Conservation (phyloP, 2,329 filamentous ascomycete species). For the Alternaria panax region DNA sequence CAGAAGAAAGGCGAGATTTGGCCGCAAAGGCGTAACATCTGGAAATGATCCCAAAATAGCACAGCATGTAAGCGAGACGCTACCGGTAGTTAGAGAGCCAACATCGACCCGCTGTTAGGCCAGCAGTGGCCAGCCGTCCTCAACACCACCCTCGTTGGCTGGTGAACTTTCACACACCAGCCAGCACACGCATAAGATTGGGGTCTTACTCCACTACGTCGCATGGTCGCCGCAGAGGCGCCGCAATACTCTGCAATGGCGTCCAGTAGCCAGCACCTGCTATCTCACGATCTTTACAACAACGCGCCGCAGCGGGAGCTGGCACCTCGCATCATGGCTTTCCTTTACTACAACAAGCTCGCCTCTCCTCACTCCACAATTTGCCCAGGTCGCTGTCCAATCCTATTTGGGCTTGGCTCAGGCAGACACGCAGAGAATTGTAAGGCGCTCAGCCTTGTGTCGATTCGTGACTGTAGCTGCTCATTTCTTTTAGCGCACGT, state of each 20-base stretch:
- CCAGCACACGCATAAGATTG: conserved; percentile 14
- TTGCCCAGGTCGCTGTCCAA: conserved; percentile 18
- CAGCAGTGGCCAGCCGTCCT: conserved; percentile 9
- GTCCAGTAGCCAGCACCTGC: not conserved
- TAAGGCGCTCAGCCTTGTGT: conserved; percentile 29
- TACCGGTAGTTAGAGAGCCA: conserved; percentile 7
- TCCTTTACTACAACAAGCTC: conserved; percentile 26
- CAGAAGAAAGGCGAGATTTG: not conserved
- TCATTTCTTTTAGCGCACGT: conserved; percentile 41
- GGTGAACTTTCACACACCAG: conserved; percentile 13
- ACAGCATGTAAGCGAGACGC: conserved; percentile 13
- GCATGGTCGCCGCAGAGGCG: conserved; percentile 6
- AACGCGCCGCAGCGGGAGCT: conserved; percentile 13
- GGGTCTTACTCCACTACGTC: conserved; percentile 9
- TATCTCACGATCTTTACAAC: conserved; percentile 7
- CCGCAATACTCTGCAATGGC: conserved; percentile 10
- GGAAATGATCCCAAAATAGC: conserved; percentile 15
- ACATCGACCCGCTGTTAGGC: conserved; percentile 14
- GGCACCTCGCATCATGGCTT: conserved; percentile 13
- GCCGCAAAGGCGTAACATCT: conserved; percentile 1
- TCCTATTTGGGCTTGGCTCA: conserved; percentile 26
- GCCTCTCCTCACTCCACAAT: conserved; percentile 18
- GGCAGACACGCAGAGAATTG: conserved; percentile 27
- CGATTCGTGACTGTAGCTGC: conserved; percentile 24
- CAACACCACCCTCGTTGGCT: conserved; percentile 26